Percentiles rank a stretch among this genome's conserved stretches.
phyloP scores from a whole-genome alignment of 163 green algal species.

The Chlorella variabilis region DNA sequence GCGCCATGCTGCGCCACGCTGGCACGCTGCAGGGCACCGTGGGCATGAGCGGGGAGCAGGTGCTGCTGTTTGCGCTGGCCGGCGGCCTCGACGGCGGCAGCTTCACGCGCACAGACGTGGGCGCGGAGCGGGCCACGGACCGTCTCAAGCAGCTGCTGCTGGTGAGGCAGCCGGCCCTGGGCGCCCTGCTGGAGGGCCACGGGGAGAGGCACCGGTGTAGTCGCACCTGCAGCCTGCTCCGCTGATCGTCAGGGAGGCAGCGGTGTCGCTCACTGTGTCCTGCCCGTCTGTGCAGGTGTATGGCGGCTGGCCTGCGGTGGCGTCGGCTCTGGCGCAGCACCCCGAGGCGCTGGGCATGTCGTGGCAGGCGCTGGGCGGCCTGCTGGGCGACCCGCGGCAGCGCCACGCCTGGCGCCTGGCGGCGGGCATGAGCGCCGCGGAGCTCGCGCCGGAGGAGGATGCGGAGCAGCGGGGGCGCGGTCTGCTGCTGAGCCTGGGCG shows the following conservation, averaged over 20 bases:
- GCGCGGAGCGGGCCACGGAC: background rate
- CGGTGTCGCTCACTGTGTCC: too few relatives aligned
- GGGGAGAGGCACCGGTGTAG: background rate
- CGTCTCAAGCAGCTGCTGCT: slow-evolving; percentile 32
- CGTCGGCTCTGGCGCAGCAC: background rate
- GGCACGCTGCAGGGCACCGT: background rate
- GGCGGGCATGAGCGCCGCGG: background rate
- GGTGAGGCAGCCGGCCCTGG: background rate
- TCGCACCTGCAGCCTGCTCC: too few relatives aligned
- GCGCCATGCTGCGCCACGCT: too few relatives aligned
- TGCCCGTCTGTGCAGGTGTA: slow-evolving; percentile 14
- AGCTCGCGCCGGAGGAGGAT: too few relatives aligned
- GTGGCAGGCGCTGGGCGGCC: background rate
- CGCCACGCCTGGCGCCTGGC: background rate
- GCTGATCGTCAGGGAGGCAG: too few relatives aligned
- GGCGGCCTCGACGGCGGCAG: slow-evolving; percentile 3
- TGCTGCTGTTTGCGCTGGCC: background rate
- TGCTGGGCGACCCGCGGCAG: background rate
- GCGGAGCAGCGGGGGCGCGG: too few relatives aligned
- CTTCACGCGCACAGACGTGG: background rate
- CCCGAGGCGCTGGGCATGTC: background rate
- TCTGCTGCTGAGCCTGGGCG: too few relatives aligned
- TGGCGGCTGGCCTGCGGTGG: slow-evolving; percentile 7
- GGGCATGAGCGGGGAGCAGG: slow-evolving; percentile 17
- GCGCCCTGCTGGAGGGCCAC: background rate